phyloP scores from a whole-genome alignment of 75 land plant genomes.

The Larix kaempferi region DNA sequence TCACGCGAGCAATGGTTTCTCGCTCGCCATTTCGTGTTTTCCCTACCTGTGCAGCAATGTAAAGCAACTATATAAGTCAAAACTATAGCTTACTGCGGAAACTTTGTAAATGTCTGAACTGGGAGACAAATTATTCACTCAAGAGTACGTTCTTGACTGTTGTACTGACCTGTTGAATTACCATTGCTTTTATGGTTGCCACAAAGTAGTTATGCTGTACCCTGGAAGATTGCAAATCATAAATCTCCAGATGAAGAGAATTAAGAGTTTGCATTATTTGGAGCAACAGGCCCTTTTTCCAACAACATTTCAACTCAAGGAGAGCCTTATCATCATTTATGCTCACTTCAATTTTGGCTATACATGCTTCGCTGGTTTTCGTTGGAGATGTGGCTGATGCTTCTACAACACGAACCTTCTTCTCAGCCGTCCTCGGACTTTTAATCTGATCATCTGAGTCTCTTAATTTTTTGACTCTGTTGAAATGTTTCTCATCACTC shows the following conservation, averaged over 20 bases:
- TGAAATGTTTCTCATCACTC: background rate
- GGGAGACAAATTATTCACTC: no score
- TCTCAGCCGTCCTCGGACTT: slow-evolving; percentile 17
- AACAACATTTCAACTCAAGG: slow-evolving; percentile 64
- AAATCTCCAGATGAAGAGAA: slow-evolving; percentile 44
- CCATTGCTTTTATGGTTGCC: no score
- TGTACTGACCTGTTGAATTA: no score
- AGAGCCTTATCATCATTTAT: slow-evolving; percentile 55
- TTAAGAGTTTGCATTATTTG: slow-evolving; percentile 51
- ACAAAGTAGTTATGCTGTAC: background rate
- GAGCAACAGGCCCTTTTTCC: slow-evolving; percentile 58
- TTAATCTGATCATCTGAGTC: slow-evolving; percentile 1
- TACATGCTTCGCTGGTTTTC: slow-evolving; percentile 19
- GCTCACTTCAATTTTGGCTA: slow-evolving; percentile 45
- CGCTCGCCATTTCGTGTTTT: no score
- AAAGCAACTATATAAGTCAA: no score
- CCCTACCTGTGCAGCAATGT: no score
- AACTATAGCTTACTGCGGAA: no score
- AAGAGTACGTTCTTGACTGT: no score
- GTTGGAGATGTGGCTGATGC: slow-evolving; percentile 16
- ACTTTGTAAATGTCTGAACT: no score
- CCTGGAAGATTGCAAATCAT: slow-evolving; percentile 51
- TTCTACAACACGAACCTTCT: slow-evolving; percentile 31
- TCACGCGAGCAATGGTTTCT: no score
- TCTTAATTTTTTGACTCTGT: background rate